phyloP scores from a whole-genome alignment of 2,329 filamentous ascomycete species.

The Penicillium sp. region DNA sequence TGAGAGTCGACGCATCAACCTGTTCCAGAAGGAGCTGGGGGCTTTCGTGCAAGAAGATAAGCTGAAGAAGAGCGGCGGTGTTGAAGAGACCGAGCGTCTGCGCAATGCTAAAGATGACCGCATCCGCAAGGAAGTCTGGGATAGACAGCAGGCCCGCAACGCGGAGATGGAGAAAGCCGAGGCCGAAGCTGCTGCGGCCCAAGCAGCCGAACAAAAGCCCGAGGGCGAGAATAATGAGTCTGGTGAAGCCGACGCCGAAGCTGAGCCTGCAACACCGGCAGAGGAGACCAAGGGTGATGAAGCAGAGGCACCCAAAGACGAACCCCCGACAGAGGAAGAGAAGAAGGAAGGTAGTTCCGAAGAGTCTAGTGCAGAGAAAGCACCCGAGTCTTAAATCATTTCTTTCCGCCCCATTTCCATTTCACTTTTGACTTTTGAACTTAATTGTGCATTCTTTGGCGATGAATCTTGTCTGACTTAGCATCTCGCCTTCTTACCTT shows the following conservation, averaged over 20 bases:
- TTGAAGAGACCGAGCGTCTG: constrained; percentile 89
- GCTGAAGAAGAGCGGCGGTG: constrained; percentile 92
- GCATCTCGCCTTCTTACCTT: constrained; percentile 21
- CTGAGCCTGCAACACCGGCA: too few species aligned
- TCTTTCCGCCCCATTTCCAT: background rate
- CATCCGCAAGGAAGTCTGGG: constrained; percentile 75
- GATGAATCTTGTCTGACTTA: constrained; percentile 2
- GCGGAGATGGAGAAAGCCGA: constrained; percentile 52
- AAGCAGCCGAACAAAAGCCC: constrained; percentile 27
- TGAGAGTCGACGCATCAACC: constrained; percentile 71
- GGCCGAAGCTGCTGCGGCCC: constrained; percentile 34
- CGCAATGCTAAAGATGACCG: constrained; percentile 84
- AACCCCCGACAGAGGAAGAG: constrained; percentile 1
- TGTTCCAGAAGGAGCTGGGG: constrained; percentile 83
- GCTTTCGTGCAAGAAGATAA: constrained; percentile 87
- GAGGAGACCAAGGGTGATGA: background rate
- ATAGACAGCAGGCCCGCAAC: constrained; percentile 56
- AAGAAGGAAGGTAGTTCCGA: constrained; percentile 6
- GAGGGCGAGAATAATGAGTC: constrained; percentile 12
- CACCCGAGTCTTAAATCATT: constrained; percentile 2
- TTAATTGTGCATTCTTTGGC: constrained; percentile 4
- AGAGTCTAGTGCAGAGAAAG: constrained; percentile 3
- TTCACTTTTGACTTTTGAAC: background rate
- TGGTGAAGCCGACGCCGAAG: constrained; percentile 1
- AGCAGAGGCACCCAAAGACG: background rate